Conservation (phyloP, 805 yeast species). For the Candida krabiensis region DNA sequence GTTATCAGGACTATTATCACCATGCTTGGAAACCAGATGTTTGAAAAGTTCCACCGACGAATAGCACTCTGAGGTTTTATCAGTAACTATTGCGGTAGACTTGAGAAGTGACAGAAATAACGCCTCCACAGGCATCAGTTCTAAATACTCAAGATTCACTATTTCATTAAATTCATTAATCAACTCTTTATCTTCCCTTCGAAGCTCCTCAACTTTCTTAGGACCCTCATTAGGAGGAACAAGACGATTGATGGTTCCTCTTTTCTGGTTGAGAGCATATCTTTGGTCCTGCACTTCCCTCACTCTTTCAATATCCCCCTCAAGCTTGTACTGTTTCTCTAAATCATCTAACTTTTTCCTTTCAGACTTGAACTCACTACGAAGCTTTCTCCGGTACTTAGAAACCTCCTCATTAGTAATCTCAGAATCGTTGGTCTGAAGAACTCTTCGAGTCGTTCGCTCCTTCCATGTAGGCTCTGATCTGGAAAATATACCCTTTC, state of each 20-base stretch:
- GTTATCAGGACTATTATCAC: slow-evolving; percentile 27
- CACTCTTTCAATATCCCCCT: slow-evolving; percentile 17
- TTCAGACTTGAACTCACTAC: slow-evolving; percentile 68
- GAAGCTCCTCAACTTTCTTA: slow-evolving; percentile 10
- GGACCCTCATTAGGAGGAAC: slow-evolving; percentile 9
- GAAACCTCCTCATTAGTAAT: slow-evolving; percentile 76
- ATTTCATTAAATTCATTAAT: slow-evolving; percentile 27
- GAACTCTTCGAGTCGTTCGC: slow-evolving; percentile 59
- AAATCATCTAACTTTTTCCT: slow-evolving; percentile 59
- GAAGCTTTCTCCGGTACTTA: slow-evolving; percentile 63
- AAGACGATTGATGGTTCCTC: slow-evolving; percentile 18
- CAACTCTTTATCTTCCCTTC: slow-evolving; percentile 39
- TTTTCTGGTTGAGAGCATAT: slow-evolving; percentile 22
- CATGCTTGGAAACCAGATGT: slow-evolving; percentile 12
- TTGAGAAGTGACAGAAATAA: slow-evolving; percentile 55
- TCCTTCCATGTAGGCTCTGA: slow-evolving; percentile 89
- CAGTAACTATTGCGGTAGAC: slow-evolving; percentile 32
- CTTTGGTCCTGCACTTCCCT: slow-evolving; percentile 42
- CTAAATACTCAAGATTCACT: slow-evolving; percentile 48
- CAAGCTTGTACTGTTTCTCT: slow-evolving; percentile 34
- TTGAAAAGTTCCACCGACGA: slow-evolving; percentile 14
- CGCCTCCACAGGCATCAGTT: slow-evolving; percentile 74
- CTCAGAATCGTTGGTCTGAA: slow-evolving; percentile 19
- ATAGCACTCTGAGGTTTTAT: neutral
- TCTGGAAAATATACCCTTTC: slow-evolving; percentile 86